Base-by-base conservation (phyloP, 768 basidiomycete species). In the Boletus subcaerulescens region DNA sequence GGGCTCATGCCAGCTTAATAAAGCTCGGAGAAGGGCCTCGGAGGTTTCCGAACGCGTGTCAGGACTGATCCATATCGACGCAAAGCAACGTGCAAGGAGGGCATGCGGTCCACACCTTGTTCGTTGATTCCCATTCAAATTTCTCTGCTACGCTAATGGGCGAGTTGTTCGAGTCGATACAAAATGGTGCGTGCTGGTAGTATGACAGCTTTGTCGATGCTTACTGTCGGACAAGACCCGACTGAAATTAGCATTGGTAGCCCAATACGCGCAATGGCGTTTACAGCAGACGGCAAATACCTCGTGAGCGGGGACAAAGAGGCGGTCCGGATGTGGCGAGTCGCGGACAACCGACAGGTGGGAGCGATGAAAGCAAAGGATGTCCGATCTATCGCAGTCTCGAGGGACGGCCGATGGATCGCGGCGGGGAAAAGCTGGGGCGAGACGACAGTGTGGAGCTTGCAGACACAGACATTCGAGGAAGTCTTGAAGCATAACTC, bases 271-370 rank as follows among this genome's bases (percentile, higher is more conserved):
- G 53, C 53, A 7, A 1, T 55, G 29, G 36, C 59, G 17, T 60
- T 60, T 33, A 32, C 44, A 26, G 6, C 42, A 5, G 24, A 55
- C 15, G 58, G 48, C 12, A 18, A 39, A 31, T 29, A 43, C 38
- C 33, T 59, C 44, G 58, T 60, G 45, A 50, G 40, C 22, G 59
- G 52, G 15, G 48, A 60, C 48, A 60, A 60, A 43, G 48, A 60
- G 3, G 32, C n/a, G 1, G 45, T 60, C 15, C 45, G 48, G 26
- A 20, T 60, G 38, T 56, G 59, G 59, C 22, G 31, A 18, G 11
- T 50, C 24, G 20, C 13, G n/a, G 46, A 41, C 14, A 32, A 31
- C 24, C 8, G 41, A 17, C 20, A 20, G n/a, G 29, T 38, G 0
- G 45, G 22, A 5, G 14, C 13, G 18, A 29, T 42, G 29, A 45